Base-by-base conservation (phyloP, 202 grass and related monocot species). In the Bolboschoenoplectus hybrid region DNA sequence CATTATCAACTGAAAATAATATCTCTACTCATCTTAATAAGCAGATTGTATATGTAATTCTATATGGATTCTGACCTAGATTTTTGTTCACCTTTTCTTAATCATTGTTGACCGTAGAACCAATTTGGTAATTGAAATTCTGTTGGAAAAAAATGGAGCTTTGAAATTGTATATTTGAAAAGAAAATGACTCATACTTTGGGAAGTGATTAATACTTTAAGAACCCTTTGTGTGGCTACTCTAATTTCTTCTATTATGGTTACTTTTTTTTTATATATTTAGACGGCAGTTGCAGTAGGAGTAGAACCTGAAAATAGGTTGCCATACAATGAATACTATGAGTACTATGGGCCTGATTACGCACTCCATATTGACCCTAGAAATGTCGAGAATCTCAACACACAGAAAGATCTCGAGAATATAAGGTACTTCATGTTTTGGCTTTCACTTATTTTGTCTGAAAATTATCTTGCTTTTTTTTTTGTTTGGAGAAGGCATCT, bases 201-300 rank as follows among this genome's bases (percentile, higher is more conserved):
- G 34, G 32, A 78, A 53, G 20, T 34, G 46, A 53, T 13, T 56
- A 10, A 35, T 55, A 55, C 43, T 52, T 12, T 56, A 2, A 77
- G 47, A 41, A 34, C 12, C 52, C 32, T 70, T 61, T 88, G 10
- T 50, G 52, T 41, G 19, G 43, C 51, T 53, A 76, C 49, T 76
- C 26, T 55, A 55, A 55, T 76, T 76, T 55, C 26, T 81, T 73
- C 57, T 92, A 44, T 91, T 79, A 85, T 53, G 47, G 19, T 87
- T 66, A 2, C 47, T 5, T 44, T 44, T 3, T 63, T 78, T 64
- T 70, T 85, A 20, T 78, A 68, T 86, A 61, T 85, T 86, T 87
- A 98, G 97, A 98, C 97, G 32, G 97, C 97, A 87, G 97, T 98
- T 92, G 97, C 97, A 43, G 89, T 98, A 90, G 97, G 97, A 79